Conservation (phyloP, 768 basidiomycete species). For the Pleurotus eryngii region DNA sequence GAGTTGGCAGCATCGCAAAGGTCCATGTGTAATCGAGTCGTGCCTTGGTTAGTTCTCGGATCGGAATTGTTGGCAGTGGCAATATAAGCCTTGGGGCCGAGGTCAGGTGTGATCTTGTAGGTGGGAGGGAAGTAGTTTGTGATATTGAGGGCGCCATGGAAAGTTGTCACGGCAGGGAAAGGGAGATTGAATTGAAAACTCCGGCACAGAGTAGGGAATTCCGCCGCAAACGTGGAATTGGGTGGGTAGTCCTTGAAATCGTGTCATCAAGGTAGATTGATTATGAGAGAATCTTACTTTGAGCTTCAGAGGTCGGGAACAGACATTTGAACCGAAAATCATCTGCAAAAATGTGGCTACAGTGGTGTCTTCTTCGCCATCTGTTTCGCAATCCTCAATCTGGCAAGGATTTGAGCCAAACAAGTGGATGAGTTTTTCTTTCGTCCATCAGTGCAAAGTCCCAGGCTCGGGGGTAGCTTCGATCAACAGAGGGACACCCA, state of each 20-base stretch:
- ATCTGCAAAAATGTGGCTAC: neutral
- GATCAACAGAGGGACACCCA: neutral
- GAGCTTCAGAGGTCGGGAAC: neutral
- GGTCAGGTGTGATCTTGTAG: neutral
- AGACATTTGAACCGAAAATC: neutral
- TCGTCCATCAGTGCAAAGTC: neutral
- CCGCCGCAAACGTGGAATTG: neutral
- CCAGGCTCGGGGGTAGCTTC: neutral
- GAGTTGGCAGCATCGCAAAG: neutral
- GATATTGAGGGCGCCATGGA: neutral
- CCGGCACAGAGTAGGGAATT: neutral
- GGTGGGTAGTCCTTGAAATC: neutral
- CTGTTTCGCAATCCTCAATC: neutral
- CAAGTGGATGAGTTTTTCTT: neutral
- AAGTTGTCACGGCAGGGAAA: neutral
- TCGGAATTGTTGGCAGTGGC: neutral
- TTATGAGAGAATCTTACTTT: neutral
- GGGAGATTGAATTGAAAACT: neutral
- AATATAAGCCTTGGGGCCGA: constrained; percentile 3
- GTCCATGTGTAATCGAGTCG: constrained; percentile 1
- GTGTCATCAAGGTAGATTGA: neutral
- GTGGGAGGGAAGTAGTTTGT: neutral
- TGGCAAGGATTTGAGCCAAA: neutral
- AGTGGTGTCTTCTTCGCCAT: neutral
- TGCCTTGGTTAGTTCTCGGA: neutral